These are phyloP conservation scores for Penicillium nordicum DNA, from an alignment of 2,329 filamentous ascomycete species.

Conservation along the genomic window DNA sequence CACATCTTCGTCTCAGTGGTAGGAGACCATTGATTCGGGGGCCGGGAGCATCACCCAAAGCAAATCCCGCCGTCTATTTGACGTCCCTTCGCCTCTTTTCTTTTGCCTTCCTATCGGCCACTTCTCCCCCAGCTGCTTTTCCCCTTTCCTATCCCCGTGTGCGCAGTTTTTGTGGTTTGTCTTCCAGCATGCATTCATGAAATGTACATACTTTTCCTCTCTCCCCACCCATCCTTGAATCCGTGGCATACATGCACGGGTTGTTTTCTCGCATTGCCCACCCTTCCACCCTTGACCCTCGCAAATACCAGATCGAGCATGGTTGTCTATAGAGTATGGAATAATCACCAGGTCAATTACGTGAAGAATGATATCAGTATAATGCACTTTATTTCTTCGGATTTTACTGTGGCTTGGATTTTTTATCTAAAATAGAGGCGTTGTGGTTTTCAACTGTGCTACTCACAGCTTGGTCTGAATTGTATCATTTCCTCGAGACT, in stretches of 20 bases:
- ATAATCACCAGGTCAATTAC: constrained; percentile 28
- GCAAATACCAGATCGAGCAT: constrained; percentile 29
- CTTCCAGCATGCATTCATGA: constrained; percentile 29
- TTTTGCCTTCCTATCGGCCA: constrained; percentile 9
- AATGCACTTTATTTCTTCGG: constrained; percentile 15
- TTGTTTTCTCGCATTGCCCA: constrained; percentile 18
- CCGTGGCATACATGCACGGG: constrained; percentile 11
- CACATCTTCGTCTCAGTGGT: not conserved
- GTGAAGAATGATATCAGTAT: constrained; percentile 27
- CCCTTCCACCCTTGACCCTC: constrained; percentile 15
- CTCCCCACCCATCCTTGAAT: constrained; percentile 11
- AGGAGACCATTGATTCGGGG: not conserved
- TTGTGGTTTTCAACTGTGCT: not conserved
- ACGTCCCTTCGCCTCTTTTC: not conserved
- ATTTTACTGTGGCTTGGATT: not conserved
- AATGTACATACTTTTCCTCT: constrained; percentile 31
- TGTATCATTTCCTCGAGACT: not conserved
- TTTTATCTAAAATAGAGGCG: not conserved
- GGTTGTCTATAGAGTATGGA: constrained; percentile 32
- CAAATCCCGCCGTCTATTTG: not conserved
- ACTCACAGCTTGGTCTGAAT: too few species aligned
- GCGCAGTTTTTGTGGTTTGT: constrained; percentile 20
- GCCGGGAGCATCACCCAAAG: not conserved
- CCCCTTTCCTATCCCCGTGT: constrained; percentile 12
- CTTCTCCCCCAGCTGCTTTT: constrained; percentile 1